Conservation (phyloP, 129 eudicot genomes). For the Artemisia annua region DNA sequence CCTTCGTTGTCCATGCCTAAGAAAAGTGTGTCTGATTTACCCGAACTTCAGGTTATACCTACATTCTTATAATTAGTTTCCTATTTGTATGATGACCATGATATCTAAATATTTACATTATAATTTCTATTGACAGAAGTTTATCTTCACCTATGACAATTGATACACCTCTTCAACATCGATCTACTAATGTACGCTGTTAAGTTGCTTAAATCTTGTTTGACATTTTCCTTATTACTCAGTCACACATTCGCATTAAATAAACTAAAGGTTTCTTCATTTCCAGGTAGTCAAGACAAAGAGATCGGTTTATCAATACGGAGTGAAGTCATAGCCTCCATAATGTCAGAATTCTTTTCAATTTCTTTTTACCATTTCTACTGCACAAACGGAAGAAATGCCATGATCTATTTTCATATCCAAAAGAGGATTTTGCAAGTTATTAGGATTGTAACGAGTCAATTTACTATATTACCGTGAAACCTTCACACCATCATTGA, state of each 20-base stretch:
- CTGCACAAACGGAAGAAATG: background rate
- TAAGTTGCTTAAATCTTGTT: slow-evolving; percentile 6
- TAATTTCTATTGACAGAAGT: slow-evolving; percentile 26
- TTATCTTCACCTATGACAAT: slow-evolving; percentile 44
- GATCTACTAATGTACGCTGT: slow-evolving; percentile 38
- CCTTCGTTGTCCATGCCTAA: slow-evolving; percentile 40
- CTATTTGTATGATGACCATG: background rate
- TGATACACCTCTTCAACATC: slow-evolving; percentile 34
- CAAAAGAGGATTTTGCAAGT: background rate
- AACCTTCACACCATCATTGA: no score
- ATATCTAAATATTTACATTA: background rate
- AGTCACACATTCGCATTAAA: background rate
- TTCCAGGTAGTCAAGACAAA: slow-evolving; percentile 26
- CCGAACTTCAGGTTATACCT: slow-evolving; percentile 47
- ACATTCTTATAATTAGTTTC: background rate
- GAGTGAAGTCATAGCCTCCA: background rate
- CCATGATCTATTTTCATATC: background rate
- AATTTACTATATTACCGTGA: background rate
- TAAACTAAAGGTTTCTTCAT: slow-evolving; percentile 7
- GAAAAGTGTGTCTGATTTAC: slow-evolving; percentile 38
- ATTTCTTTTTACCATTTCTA: slow-evolving; percentile 4
- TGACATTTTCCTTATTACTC: background rate
- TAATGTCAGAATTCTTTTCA: slow-evolving; percentile 4
- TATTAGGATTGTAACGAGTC: background rate
- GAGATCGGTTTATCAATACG: slow-evolving; percentile 8